A percentile compares a stretch with the other conserved stretches of the same genome.
phyloP scores from a whole-genome alignment of 495 filamentous ascomycete species.

The Podospora pseudopauciseta region DNA sequence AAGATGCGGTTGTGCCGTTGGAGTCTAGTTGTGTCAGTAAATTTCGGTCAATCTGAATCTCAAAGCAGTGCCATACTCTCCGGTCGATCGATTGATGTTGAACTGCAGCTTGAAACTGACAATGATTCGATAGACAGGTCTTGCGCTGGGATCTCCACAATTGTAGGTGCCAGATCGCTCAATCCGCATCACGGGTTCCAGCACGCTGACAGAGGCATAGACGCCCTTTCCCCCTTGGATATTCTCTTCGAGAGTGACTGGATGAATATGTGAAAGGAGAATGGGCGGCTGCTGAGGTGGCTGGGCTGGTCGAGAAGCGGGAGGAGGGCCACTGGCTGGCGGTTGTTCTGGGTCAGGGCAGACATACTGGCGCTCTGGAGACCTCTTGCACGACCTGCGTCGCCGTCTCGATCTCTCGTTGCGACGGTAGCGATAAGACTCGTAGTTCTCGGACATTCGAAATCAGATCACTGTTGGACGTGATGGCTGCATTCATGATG shows the following conservation, averaged over 20 bases:
- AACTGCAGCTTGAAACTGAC: constrained; percentile 23
- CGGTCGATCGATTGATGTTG: constrained; percentile 13
- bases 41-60: not conserved
- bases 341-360: not conserved
- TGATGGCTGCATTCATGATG: not conserved
- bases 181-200: constrained; percentile 27
- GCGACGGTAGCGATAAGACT: not conserved
- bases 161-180: constrained; percentile 17
- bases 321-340: not conserved
- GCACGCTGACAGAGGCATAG: constrained; percentile 21
- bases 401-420: not conserved
- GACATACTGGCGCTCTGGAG: not conserved
- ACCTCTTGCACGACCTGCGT: not conserved
- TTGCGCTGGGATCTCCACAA: constrained; percentile 1
- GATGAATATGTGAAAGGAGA: constrained; percentile 22
- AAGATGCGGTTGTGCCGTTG: constrained; percentile 24
- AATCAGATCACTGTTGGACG: not conserved
- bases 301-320: not conserved
- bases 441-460: constrained; percentile 5
- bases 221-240: constrained; percentile 17
- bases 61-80: constrained; percentile 5
- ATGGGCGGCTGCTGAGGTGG: not conserved
- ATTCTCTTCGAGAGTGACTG: constrained; percentile 21
- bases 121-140: constrained; percentile 21
- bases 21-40: constrained; percentile 1